Evolutionary conservation across 169 alveolate genomes (phyloP).

Genomic region (Perkinsus marinus): DNA sequence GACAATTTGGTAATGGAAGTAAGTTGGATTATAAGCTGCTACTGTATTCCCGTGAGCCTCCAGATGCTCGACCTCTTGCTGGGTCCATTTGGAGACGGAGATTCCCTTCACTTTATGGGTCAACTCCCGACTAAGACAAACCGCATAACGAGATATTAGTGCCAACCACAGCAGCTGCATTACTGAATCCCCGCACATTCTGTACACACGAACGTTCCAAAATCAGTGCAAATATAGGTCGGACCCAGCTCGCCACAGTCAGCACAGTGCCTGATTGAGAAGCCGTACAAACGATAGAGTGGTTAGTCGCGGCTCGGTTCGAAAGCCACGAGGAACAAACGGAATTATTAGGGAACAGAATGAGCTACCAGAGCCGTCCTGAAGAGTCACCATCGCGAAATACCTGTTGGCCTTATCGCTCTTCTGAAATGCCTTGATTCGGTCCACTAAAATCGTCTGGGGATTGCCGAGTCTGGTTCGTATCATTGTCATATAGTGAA

Average conservation of each 20-base stretch:
- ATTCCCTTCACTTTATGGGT: slow-evolving; percentile 46
- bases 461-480: not conserved
- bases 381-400: not conserved
- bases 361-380: not conserved
- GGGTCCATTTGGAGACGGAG: slow-evolving; percentile 38
- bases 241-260: slow-evolving; percentile 50
- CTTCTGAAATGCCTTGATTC: slow-evolving; percentile 18
- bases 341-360: slow-evolving; percentile 4
- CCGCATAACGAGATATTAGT: not conserved
- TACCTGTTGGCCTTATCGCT: not conserved
- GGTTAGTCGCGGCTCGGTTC: too few relatives aligned
- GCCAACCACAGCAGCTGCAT: not conserved
- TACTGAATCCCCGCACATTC: slow-evolving; percentile 43
- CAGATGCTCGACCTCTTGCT: slow-evolving; percentile 35
- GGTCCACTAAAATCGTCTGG: slow-evolving; percentile 8
- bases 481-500: not conserved
- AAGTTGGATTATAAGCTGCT: not conserved
- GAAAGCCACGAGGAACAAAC: too few relatives aligned
- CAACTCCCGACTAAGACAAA: slow-evolving; percentile 28
- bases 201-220: slow-evolving; percentile 45
- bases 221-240: slow-evolving; percentile 37
- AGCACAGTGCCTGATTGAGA: slow-evolving; percentile 36
- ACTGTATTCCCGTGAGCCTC: slow-evolving; percentile 36
- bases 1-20: not conserved
- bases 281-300: too few relatives aligned